Conservation (phyloP, 2,329 filamentous ascomycete species). For the Arthroderma sp. region DNA sequence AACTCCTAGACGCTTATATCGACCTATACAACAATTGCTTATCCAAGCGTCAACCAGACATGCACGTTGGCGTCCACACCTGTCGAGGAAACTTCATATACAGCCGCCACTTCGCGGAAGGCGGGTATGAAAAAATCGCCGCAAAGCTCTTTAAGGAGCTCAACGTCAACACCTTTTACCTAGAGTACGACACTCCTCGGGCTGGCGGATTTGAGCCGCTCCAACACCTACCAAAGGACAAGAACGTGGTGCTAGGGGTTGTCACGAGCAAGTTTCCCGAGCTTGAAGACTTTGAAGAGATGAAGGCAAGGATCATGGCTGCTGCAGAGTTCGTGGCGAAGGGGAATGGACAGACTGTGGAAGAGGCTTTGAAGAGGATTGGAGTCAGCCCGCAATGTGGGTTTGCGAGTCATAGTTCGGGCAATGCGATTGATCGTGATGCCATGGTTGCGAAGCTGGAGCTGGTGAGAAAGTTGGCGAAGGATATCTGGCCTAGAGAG, state of each 20-base stretch:
- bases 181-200: conserved; percentile 55
- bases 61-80: conserved; percentile 65
- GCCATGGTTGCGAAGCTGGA: conserved; percentile 63
- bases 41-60: conserved; percentile 49
- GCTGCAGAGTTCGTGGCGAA: conserved; percentile 58
- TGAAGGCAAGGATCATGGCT: conserved; percentile 46
- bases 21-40: conserved; percentile 66
- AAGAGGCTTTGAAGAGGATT: conserved; percentile 57
- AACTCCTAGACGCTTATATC: conserved; percentile 63
- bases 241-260: conserved; percentile 51
- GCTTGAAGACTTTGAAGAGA: conserved; percentile 50
- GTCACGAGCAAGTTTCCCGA: conserved; percentile 50
- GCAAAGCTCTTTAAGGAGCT: conserved; percentile 52
- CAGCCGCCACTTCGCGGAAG: conserved; percentile 53
- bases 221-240: conserved; percentile 45
- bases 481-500: conserved; percentile 56
- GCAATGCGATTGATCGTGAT: conserved; percentile 54
- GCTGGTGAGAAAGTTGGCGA: conserved; percentile 57
- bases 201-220: conserved; percentile 55
- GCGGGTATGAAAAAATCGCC: conserved; percentile 54
- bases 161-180: conserved; percentile 54
- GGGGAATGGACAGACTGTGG: conserved; percentile 48
- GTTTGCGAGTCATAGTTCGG: conserved; percentile 61
- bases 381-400: conserved; percentile 60
- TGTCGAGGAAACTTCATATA: conserved; percentile 56